phyloP scores from a whole-genome alignment of 2,329 filamentous ascomycete species.

The Periconia sp. region DNA sequence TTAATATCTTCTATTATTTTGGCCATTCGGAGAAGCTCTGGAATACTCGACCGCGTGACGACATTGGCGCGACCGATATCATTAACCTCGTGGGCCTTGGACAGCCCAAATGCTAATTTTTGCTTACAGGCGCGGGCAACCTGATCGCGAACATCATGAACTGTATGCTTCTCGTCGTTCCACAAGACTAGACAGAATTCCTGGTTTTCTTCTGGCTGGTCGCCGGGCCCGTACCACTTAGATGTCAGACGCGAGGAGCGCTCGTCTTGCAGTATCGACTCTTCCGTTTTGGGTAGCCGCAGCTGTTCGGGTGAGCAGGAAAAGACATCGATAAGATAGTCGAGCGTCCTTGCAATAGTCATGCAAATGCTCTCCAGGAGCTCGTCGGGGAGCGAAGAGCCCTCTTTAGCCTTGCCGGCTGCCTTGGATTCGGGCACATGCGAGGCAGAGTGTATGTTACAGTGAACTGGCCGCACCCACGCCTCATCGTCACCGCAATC shows the following conservation, averaged over 20 bases:
- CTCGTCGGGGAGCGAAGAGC: slow-evolving; percentile 70
- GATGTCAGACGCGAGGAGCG: slow-evolving; percentile 75
- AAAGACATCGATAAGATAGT: slow-evolving; percentile 97
- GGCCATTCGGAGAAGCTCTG: slow-evolving; percentile 76
- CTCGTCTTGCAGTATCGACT: slow-evolving; percentile 83
- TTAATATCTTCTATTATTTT: slow-evolving; percentile 93
- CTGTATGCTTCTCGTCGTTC: slow-evolving; percentile 99
- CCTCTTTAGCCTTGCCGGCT: slow-evolving; percentile 64
- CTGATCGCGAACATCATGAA: slow-evolving; percentile 87
- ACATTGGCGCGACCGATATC: slow-evolving; percentile 86
- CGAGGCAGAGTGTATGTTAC: slow-evolving; percentile 84
- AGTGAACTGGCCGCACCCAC: slow-evolving; percentile 86
- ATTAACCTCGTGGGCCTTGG: slow-evolving; percentile 86
- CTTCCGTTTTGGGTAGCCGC: slow-evolving; percentile 80
- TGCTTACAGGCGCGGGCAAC: slow-evolving; percentile 87
- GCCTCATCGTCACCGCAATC: slow-evolving; percentile 97
- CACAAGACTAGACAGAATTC: slow-evolving; percentile 89
- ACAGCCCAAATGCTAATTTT: slow-evolving; percentile 69
- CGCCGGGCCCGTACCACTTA: slow-evolving; percentile 70
- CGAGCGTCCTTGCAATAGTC: slow-evolving; percentile 83
- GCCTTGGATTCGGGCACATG: slow-evolving; percentile 41
- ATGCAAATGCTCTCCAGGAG: slow-evolving; percentile 78
- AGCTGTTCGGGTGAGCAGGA: slow-evolving; percentile 97
- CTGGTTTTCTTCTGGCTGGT: slow-evolving; percentile 66
- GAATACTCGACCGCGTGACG: slow-evolving; percentile 74